Evolutionary conservation across 2,329 filamentous ascomycete genomes (phyloP), one percentile per base, ranked within the genome.

Genomic region (Trichocomaceae sp.): DNA sequence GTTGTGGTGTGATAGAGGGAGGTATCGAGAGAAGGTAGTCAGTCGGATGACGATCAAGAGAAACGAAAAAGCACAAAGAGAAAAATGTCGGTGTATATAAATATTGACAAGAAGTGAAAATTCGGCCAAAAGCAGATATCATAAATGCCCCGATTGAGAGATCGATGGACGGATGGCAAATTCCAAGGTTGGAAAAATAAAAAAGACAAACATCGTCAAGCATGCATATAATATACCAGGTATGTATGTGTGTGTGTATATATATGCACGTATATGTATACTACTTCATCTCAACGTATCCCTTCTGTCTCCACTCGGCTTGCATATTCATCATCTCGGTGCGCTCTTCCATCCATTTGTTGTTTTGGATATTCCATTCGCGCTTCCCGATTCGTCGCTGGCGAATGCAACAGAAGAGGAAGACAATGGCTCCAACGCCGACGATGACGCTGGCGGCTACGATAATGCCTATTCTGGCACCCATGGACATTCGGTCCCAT

Each of bases 331-430:
- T 63, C 63, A 69, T 69, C 51, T 71, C 69, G n/a, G 60, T 68
- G 44, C 69, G 70, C 52, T 72, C 68, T n/a, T 59, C 59, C 58
- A 61, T 59, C 67, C 74, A 79, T 49, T 74, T 73, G 62, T 71
- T 69, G 58, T 79, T 76, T 41, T 75, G 76, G 20, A 74, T 53
- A 19, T 71, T 73, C 46, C 72, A 70, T 63, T 81, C 79, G 45
- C 72, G 71, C 56, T 75, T 74, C 33, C 79, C 79, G 58, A 71
- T 69, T 55, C 73, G 72, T 55, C 79, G 73, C 64, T 80, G 77
- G 47, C 69, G 71, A 58, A 79, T 60, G 63, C 76, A 80, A 68
- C 72, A 79, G 61, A 78, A 71, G 10, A 69, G 60, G 22, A 76
- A 66, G 19, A 70, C 61, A 7, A 64, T 65, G 22, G 77, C 60